A percentile compares a stretch with the other conserved stretches of the same genome.
phyloP scores from a whole-genome alignment of 768 basidiomycete species.

The Russula olivacea region DNA sequence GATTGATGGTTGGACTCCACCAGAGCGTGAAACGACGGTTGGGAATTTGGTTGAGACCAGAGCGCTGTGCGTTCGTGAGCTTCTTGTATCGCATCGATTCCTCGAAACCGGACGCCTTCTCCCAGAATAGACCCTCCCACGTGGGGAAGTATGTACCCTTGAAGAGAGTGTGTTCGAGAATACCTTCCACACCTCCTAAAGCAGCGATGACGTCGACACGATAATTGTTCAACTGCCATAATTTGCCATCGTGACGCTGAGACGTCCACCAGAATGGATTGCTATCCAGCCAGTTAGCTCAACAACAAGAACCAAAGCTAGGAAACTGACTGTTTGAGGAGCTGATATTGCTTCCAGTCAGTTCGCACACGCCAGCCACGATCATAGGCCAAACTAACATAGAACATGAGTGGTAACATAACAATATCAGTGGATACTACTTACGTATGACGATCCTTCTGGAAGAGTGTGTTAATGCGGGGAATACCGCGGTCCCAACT shows the following conservation, averaged over 20 bases:
- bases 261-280: constrained; percentile 99
- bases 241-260: constrained; percentile 91
- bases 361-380: constrained; percentile 98
- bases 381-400: constrained; percentile 80
- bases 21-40: constrained; percentile 99
- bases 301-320: background rate
- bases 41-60: constrained; percentile 95
- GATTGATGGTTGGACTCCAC: constrained; percentile 99
- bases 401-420: constrained; percentile 4
- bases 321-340: constrained; percentile 72
- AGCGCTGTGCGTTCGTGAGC: constrained; percentile 96
- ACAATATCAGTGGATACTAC: constrained; percentile 31
- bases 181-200: constrained; percentile 92
- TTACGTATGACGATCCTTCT: constrained; percentile 92
- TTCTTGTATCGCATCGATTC: constrained; percentile 96
- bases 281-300: constrained; percentile 35
- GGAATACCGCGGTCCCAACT: constrained; percentile 99
- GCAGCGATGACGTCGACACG: constrained; percentile 99
- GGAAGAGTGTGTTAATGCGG: constrained; percentile 97
- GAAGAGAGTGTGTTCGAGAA: constrained; percentile 94
- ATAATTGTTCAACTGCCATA: constrained; percentile 98
- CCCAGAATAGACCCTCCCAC: constrained; percentile 99
- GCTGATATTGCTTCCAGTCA: constrained; percentile 96
- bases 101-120: constrained; percentile 96
- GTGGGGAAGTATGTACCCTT: constrained; percentile 98